A percentile compares a stretch with the other conserved stretches of the same genome.
Conservation (phyloP, 2,329 filamentous ascomycete species). For the Trichoderma cornu-damae region DNA sequence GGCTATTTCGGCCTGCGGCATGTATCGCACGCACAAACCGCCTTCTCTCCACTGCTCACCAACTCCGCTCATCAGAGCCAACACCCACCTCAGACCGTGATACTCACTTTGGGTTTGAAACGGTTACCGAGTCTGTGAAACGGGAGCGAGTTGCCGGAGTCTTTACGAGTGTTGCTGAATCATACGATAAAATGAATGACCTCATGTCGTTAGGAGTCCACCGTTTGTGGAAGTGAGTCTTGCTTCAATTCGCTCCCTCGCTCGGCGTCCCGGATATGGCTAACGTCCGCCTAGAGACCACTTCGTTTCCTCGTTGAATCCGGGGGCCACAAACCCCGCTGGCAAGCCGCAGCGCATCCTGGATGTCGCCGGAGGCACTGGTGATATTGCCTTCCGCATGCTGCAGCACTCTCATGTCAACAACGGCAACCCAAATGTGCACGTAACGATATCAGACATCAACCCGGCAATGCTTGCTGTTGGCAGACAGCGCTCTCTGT, state of each 20-base stretch:
- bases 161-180: slow-evolving; percentile 90
- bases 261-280: not conserved
- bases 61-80: slow-evolving; percentile 21
- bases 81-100: slow-evolving; percentile 44
- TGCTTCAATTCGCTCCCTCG: not conserved
- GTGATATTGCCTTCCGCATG: slow-evolving; percentile 96
- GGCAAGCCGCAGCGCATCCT: slow-evolving; percentile 65
- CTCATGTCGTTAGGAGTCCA: slow-evolving; percentile 98
- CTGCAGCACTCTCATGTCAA: slow-evolving; percentile 85
- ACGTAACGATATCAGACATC: slow-evolving; percentile 91
- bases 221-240: slow-evolving; percentile 75
- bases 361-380: slow-evolving; percentile 93
- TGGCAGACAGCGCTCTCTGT: slow-evolving; percentile 69
- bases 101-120: slow-evolving; percentile 90
- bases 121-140: slow-evolving; percentile 76
- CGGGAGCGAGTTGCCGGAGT: slow-evolving; percentile 68
- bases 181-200: slow-evolving; percentile 98
- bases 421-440: slow-evolving; percentile 65
- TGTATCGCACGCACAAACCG: slow-evolving; percentile 22
- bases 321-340: slow-evolving; percentile 54
- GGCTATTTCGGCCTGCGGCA: slow-evolving; percentile 23
- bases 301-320: slow-evolving; percentile 88
- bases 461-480: slow-evolving; percentile 92
- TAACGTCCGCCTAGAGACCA: slow-evolving; percentile 56
- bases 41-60: slow-evolving; percentile 29